These are phyloP conservation scores for Apiospora sp. DNA, from an alignment of 2,329 filamentous ascomycete species.

Conservation along the genomic window DNA sequence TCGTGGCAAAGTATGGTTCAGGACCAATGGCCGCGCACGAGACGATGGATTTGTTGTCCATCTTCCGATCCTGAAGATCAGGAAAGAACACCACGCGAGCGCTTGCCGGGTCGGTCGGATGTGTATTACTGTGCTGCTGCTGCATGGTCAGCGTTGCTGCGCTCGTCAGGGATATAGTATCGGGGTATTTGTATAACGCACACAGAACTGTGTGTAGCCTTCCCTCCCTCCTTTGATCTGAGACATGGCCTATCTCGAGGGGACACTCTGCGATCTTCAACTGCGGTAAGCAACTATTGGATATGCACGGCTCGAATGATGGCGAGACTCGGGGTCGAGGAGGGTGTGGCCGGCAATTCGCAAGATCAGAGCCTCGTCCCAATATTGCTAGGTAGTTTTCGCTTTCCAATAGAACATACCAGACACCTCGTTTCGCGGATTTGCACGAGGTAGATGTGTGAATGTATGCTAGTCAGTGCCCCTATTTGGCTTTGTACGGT, in stretches of 20 bases:
- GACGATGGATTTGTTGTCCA: background rate
- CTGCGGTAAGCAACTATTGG: background rate
- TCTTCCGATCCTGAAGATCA: background rate
- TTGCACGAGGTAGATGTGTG: no score
- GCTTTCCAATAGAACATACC: no score
- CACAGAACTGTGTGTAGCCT: background rate
- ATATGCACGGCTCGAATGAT: background rate
- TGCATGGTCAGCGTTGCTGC: conserved; percentile 16
- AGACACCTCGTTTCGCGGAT: no score
- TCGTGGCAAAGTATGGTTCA: background rate
- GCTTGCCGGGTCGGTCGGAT: background rate
- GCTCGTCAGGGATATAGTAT: background rate
- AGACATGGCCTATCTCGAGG: background rate
- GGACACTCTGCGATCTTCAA: background rate
- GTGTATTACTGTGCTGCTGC: background rate
- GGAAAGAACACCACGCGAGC: background rate
- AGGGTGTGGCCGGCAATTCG: no score
- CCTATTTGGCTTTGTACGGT: no score
- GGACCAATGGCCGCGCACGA: background rate
- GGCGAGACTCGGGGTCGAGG: background rate
- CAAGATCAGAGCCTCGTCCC: no score
- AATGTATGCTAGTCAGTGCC: no score
- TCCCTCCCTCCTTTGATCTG: background rate
- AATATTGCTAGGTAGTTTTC: no score
- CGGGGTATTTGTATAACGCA: background rate